Conservation (phyloP, 495 filamentous ascomycete genomes). For the Hypoxylon fuscum region DNA sequence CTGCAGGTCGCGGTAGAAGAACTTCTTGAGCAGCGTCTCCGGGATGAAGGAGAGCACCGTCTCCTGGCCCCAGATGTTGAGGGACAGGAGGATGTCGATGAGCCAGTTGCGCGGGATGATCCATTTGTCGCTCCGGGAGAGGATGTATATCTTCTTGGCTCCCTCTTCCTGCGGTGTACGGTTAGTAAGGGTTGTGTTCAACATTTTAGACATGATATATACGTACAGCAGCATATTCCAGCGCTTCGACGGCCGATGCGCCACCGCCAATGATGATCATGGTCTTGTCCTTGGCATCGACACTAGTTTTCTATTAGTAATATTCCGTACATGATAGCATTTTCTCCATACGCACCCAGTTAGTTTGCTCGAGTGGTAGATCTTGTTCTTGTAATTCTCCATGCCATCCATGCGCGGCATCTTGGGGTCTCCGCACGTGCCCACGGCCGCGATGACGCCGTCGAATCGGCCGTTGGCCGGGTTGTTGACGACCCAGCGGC, state of each 20-base stretch:
- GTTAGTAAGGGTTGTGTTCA: slow-evolving; percentile 3
- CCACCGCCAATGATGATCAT: slow-evolving; percentile 81
- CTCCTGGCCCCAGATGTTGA: slow-evolving; percentile 84
- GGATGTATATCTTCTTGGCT: slow-evolving; percentile 73
- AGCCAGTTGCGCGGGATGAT: slow-evolving; percentile 83
- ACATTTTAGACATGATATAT: not conserved
- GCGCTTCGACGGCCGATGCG: slow-evolving; percentile 82
- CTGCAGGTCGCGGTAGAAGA: slow-evolving; percentile 87
- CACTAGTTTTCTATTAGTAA: slow-evolving; percentile 39
- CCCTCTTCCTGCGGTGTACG: slow-evolving; percentile 52
- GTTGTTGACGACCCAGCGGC: slow-evolving; percentile 83
- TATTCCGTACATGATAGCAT: not conserved
- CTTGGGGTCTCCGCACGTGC: slow-evolving; percentile 81
- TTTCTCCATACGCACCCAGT: slow-evolving; percentile 59
- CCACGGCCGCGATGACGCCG: slow-evolving; percentile 78
- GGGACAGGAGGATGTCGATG: slow-evolving; percentile 74
- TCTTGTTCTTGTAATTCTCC: slow-evolving; percentile 70
- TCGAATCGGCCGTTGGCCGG: slow-evolving; percentile 74
- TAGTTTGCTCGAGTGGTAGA: slow-evolving; percentile 78
- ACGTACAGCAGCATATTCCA: slow-evolving; percentile 75
- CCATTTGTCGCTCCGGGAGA: slow-evolving; percentile 87
- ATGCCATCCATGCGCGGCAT: slow-evolving; percentile 72
- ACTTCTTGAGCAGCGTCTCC: slow-evolving; percentile 73
- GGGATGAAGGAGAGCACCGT: slow-evolving; percentile 79
- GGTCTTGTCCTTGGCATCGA: slow-evolving; percentile 72